These are phyloP conservation scores for Dipodascopsis uninucleata DNA, from an alignment of 805 yeast species.

Conservation along the genomic window DNA sequence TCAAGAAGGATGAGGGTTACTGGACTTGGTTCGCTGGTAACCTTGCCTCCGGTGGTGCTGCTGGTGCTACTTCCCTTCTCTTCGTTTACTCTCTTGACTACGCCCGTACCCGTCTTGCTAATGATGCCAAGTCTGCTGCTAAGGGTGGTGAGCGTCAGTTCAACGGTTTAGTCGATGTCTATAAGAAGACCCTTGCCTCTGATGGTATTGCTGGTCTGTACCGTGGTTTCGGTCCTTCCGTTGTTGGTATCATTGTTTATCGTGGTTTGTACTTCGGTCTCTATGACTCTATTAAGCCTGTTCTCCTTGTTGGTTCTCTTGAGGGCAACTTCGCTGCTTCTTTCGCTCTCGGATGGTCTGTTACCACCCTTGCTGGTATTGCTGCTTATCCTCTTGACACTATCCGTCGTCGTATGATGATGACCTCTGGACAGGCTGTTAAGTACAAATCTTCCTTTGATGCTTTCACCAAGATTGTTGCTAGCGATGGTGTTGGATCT, in stretches of 20 bases:
- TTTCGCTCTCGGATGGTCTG: constrained; percentile 95
- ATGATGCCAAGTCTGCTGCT: constrained; percentile 88
- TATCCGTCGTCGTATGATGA: constrained; percentile 99
- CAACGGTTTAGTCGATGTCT: constrained; percentile 95
- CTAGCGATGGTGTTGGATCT: constrained; percentile 90
- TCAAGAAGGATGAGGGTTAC: constrained; percentile 94
- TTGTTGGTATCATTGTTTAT: constrained; percentile 95
- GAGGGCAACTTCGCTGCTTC: constrained; percentile 94
- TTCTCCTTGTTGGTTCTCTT: constrained; percentile 86
- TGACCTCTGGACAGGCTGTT: constrained; percentile 98
- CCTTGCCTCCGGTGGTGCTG: constrained; percentile 98
- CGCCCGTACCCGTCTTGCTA: constrained; percentile 98
- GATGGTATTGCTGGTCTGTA: constrained; percentile 98
- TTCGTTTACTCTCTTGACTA: constrained; percentile 96
- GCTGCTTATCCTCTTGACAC: constrained; percentile 99
- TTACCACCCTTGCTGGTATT: constrained; percentile 97
- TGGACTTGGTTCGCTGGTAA: constrained; percentile 95
- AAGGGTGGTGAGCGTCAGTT: constrained; percentile 91
- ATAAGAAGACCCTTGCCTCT: constrained; percentile 89
- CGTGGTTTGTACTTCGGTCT: constrained; percentile 99
- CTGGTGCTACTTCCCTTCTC: constrained; percentile 92
- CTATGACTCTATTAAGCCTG: constrained; percentile 95
- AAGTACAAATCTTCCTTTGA: constrained; percentile 94
- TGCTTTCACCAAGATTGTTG: constrained; percentile 86
- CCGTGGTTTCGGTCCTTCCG: constrained; percentile 99